Conservation (phyloP, 2,329 filamentous ascomycete genomes). For the Ambrosiella beaveri region DNA sequence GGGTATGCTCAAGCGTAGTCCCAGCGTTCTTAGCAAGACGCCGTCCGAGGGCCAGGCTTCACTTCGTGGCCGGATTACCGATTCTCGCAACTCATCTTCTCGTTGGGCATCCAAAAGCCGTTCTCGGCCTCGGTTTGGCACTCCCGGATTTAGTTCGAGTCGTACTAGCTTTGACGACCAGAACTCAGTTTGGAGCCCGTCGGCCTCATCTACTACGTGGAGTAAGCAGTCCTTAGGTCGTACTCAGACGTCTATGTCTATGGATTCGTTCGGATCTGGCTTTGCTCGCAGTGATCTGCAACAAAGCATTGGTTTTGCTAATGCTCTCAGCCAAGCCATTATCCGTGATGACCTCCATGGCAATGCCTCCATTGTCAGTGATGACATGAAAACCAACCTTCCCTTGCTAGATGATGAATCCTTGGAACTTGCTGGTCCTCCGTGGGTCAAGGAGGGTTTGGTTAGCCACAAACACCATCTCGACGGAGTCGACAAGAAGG, state of each 20-base stretch:
- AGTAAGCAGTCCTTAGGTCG: conserved; percentile 85
- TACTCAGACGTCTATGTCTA: conserved; percentile 78
- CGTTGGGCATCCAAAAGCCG: conserved; percentile 77
- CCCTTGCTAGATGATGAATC: conserved; percentile 81
- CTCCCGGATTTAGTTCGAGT: conserved; percentile 73
- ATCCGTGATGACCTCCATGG: conserved; percentile 58
- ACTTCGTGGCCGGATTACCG: conserved; percentile 50
- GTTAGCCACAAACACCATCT: conserved; percentile 93
- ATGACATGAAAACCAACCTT: conserved; percentile 37
- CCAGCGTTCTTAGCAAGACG: conserved; percentile 82
- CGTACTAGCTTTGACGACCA: conserved; percentile 87
- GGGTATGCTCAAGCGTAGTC: conserved; percentile 63
- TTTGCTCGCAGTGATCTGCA: conserved; percentile 70
- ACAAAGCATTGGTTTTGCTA: conserved; percentile 93
- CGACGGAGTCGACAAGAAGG: conserved; percentile 75
- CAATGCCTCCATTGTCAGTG: conserved; percentile 38
- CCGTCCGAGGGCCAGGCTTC: conserved; percentile 66
- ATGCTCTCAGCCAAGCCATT: conserved; percentile 88
- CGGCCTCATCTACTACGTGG: conserved; percentile 77
- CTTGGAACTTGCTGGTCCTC: conserved; percentile 78
- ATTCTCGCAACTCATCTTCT: conserved; percentile 38
- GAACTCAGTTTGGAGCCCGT: conserved; percentile 77
- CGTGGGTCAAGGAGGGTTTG: conserved; percentile 95
- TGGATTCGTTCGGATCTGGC: conserved; percentile 71
- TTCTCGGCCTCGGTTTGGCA: conserved; percentile 56